These are phyloP conservation scores for Saitoella complicata DNA, from an alignment of 805 yeast genomes.

Conservation along the genomic window DNA sequence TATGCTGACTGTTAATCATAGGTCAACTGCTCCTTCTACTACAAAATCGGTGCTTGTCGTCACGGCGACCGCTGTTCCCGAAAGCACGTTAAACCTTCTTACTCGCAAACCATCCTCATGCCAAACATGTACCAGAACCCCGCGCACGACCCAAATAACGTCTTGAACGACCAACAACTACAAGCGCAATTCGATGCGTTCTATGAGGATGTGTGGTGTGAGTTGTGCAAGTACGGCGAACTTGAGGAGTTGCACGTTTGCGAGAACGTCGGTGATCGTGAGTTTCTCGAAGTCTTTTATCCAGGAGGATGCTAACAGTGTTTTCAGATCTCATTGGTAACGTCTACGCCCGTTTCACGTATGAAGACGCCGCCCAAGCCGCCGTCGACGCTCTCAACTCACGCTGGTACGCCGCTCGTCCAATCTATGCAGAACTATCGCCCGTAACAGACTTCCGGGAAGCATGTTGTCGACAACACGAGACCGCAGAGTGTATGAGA, in stretches of 20 bases:
- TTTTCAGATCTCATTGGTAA: conserved; percentile 54
- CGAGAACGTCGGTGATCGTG: conserved; percentile 60
- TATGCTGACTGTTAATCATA: too few relatives aligned
- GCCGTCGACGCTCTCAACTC: conserved; percentile 51
- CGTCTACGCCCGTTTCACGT: conserved; percentile 51
- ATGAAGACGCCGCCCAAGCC: conserved; percentile 38
- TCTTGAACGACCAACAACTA: conserved; percentile 21
- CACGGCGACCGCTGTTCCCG: conserved; percentile 82
- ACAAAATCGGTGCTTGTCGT: conserved; percentile 80
- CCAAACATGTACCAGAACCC: conserved; percentile 53
- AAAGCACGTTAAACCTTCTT: conserved; percentile 44
- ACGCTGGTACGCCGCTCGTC: conserved; percentile 68
- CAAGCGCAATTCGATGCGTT: conserved; percentile 42
- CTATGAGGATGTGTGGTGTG: conserved; percentile 56
- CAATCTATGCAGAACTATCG: conserved; percentile 62
- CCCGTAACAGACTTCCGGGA: conserved; percentile 58
- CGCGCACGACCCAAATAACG: conserved; percentile 20
- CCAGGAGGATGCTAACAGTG: not conserved
- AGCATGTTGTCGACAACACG: conserved; percentile 62
- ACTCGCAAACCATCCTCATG: conserved; percentile 48
- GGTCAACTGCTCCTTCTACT: conserved; percentile 34
- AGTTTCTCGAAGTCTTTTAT: conserved; percentile 2
- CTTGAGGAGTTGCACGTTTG: conserved; percentile 56
- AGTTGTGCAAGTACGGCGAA: conserved; percentile 33
- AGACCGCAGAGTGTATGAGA: conserved; percentile 47